A percentile compares a stretch with the other conserved stretches of the same genome.
Conservation (phyloP, 768 basidiomycete genomes). For the Pulveroboletus sp. region DNA sequence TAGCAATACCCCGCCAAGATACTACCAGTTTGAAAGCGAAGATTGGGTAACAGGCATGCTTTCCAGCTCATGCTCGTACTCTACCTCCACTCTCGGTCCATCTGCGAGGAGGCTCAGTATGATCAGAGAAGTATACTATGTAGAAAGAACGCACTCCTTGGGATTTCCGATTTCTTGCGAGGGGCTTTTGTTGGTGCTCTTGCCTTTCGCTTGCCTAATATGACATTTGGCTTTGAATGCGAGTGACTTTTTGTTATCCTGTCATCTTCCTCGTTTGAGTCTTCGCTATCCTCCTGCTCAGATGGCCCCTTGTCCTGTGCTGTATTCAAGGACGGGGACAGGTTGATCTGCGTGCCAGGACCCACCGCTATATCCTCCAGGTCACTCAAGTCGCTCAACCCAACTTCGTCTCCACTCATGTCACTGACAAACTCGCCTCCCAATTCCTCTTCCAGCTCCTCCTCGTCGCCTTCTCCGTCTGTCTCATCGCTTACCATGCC, state of each 20-base stretch:
- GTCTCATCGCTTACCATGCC: slow-evolving; percentile 54
- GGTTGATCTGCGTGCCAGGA: slow-evolving; percentile 5
- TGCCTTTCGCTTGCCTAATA: slow-evolving; percentile 68
- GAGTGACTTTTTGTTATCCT: slow-evolving; percentile 33
- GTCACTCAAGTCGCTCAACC: slow-evolving; percentile 42
- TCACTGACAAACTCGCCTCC: slow-evolving; percentile 58
- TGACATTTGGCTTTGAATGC: slow-evolving; percentile 37
- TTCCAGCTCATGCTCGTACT: slow-evolving; percentile 93
- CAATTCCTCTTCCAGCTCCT: slow-evolving; percentile 47
- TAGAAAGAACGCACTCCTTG: slow-evolving; percentile 47
- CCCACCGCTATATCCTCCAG: slow-evolving; percentile 66
- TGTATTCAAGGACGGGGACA: slow-evolving; percentile 17
- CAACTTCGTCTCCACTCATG: slow-evolving; percentile 46
- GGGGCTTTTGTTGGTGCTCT: slow-evolving; percentile 37
- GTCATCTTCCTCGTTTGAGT: slow-evolving; percentile 34
- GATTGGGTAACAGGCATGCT: slow-evolving; percentile 52
- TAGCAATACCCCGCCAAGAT: background rate
- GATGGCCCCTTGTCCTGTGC: slow-evolving; percentile 31
- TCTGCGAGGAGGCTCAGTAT: slow-evolving; percentile 35
- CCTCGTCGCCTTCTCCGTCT: slow-evolving; percentile 42
- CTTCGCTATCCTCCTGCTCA: slow-evolving; percentile 44
- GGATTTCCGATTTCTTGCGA: slow-evolving; percentile 55
- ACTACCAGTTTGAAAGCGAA: slow-evolving; percentile 50
- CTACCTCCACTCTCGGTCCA: slow-evolving; percentile 85
- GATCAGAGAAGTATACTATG: background rate